phyloP scores from a whole-genome alignment of 495 filamentous ascomycete genomes.

The Neurospora sp. region DNA sequence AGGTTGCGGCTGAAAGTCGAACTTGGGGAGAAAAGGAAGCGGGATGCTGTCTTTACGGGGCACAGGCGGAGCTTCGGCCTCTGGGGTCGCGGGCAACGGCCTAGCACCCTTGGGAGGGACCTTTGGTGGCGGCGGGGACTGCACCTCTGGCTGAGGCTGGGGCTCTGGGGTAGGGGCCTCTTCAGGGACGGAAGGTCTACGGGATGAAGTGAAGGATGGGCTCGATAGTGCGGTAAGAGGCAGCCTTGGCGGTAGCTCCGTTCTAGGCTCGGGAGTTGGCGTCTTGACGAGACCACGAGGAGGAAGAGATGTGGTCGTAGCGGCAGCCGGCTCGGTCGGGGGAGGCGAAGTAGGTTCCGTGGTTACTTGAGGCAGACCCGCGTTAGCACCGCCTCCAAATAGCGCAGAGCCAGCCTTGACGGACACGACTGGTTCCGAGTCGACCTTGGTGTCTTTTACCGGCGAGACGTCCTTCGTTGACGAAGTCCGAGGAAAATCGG shows the following conservation, averaged over 20 bases:
- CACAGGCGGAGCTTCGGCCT: not conserved
- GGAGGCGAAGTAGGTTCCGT: constrained; percentile 1
- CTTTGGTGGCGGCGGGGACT: not conserved
- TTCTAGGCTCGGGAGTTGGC: constrained; percentile 5
- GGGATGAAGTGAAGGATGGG: not conserved
- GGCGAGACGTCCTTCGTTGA: constrained; percentile 5
- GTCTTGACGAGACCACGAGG: not conserved
- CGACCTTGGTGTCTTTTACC: constrained; percentile 4
- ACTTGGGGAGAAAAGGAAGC: constrained; percentile 1
- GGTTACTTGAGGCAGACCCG: constrained; percentile 5
- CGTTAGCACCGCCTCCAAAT: constrained; percentile 7
- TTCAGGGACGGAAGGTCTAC: not conserved
- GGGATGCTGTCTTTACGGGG: constrained; percentile 7
- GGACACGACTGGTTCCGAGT: constrained; percentile 32
- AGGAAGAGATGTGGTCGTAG: not conserved
- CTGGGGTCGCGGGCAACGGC: constrained; percentile 19
- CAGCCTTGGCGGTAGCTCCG: constrained; percentile 4
- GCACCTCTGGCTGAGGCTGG: not conserved
- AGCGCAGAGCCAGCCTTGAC: constrained; percentile 18
- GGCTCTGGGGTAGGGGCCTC: not conserved
- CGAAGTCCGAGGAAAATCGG: constrained; percentile 4
- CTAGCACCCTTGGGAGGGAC: constrained; percentile 16
- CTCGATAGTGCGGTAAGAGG: not conserved
- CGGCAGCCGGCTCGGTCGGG: not conserved
- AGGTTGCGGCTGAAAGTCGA: constrained; percentile 2